Evolutionary conservation across 805 yeast genomes (phyloP).

Genomic region (Spathaspora sp.): DNA sequence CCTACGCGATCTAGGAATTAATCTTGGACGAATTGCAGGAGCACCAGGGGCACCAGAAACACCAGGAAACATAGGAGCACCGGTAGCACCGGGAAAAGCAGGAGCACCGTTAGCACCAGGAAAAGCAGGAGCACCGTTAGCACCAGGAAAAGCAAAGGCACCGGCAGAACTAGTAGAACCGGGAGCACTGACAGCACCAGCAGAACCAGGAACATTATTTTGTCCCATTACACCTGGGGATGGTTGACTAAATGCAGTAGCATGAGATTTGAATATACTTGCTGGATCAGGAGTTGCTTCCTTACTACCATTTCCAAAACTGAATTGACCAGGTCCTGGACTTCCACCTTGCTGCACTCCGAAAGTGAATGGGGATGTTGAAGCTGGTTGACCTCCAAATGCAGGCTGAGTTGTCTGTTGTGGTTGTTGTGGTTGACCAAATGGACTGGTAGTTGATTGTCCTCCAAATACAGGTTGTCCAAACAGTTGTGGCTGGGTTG

Average conservation of each 20-base stretch:
- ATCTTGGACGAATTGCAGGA: background rate
- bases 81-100: conserved; percentile 5
- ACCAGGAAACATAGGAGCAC: too few relatives aligned
- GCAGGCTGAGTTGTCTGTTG: conserved; percentile 1
- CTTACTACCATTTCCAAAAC: conserved; percentile 5
- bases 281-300: conserved; percentile 32
- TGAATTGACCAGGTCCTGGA: background rate
- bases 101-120: conserved; percentile 1
- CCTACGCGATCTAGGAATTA: background rate
- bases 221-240: background rate
- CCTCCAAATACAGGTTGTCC: background rate
- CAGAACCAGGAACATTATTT: conserved; percentile 6
- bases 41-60: too few relatives aligned
- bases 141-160: too few relatives aligned
- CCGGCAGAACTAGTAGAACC: conserved; percentile 2
- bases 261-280: conserved; percentile 15
- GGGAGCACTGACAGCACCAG: background rate
- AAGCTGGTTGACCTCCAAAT: conserved; percentile 4
- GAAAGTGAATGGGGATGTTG: background rate
- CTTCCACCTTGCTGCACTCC: background rate
- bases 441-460: background rate
- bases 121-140: too few relatives aligned
- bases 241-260: background rate
- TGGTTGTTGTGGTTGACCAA: background rate
- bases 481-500: background rate